Evolutionary conservation across 768 basidiomycete species (phyloP), one percentile per base, ranked within the genome.

Genomic region (Phaeotremella skinneri): DNA sequence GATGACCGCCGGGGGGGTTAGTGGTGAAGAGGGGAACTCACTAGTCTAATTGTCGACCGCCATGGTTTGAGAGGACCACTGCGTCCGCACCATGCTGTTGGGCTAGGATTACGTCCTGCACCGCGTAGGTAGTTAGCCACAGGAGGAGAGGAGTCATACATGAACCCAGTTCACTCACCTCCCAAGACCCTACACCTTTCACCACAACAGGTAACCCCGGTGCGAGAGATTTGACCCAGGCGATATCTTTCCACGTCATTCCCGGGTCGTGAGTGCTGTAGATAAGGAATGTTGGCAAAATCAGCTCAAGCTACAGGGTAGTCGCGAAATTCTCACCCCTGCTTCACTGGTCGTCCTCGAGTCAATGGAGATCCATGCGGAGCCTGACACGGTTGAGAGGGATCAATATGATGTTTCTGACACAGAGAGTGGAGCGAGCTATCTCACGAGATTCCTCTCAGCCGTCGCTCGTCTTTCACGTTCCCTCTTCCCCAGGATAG

Each of bases 41-140:
- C 69, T 69, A 73, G 49, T 91, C 89, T 52, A 92, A 78, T 75
- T 92, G 89, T 26, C 91, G 68, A 82, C 80, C 80, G 25, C 74
- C 76, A 43, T 74, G 72, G 31, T 80, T 80, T 0, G 78, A 79
- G 3, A 81, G 61, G 20, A 80, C 79, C 7, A 81, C 76, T 0
- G 79, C 80, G 25, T 76, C 74, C 48, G 76, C 78, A 5, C 80
- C 80, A 49, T 79, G 67, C 30, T 80, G 66, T 9, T 78, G 61
- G 3, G 79, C 74, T 25, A 71, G 52, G 3, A 66, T 58, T 9
- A 64, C 70, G 34, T 76, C 74, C 34, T 63, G 77, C 5, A 11
- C 62, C 68, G 42, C 52, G 64, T 23, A 68, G 59, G 56, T 70
- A 55, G 26, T 67, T 61, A 14, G 69, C 72, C 4, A 58, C 62